These are phyloP conservation scores for Saccharomyces hybrid DNA, from an alignment of 1,139 yeast species.

Conservation along the genomic window DNA sequence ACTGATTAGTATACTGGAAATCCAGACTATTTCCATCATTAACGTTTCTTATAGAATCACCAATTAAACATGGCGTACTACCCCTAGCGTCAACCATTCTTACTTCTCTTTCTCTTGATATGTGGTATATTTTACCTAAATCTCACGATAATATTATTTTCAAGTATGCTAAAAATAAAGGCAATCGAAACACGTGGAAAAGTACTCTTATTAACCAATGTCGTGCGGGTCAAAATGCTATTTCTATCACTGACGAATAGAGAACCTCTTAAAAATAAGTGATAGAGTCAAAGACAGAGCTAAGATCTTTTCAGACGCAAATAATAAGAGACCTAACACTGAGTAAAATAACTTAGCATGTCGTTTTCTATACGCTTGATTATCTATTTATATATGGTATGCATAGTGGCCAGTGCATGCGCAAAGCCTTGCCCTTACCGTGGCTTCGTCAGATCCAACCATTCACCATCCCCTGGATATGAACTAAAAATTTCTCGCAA, in stretches of 20 bases:
- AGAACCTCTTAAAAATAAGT: neutral
- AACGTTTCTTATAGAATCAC: conserved; percentile 18
- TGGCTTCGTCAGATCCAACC: neutral
- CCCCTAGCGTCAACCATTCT: neutral
- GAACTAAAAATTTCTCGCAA: neutral
- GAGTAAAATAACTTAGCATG: neutral
- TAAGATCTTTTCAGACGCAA: neutral
- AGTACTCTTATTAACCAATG: neutral
- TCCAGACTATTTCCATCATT: conserved; percentile 8
- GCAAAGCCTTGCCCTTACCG: neutral
- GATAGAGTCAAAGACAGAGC: neutral
- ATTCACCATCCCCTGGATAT: neutral
- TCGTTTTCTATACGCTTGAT: neutral
- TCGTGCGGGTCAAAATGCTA: neutral
- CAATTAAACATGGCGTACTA: conserved; percentile 6
- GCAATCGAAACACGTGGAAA: neutral
- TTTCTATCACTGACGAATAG: neutral
- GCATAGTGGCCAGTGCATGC: neutral
- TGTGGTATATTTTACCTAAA: neutral
- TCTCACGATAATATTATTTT: neutral
- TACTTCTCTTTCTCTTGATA: neutral
- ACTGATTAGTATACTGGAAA: neutral
- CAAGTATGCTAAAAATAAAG: neutral
- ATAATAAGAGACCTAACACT: neutral
- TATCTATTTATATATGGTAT: neutral